Base-by-base conservation (phyloP, 306 rosid species). In the Herpetospermum pedunculosum region DNA sequence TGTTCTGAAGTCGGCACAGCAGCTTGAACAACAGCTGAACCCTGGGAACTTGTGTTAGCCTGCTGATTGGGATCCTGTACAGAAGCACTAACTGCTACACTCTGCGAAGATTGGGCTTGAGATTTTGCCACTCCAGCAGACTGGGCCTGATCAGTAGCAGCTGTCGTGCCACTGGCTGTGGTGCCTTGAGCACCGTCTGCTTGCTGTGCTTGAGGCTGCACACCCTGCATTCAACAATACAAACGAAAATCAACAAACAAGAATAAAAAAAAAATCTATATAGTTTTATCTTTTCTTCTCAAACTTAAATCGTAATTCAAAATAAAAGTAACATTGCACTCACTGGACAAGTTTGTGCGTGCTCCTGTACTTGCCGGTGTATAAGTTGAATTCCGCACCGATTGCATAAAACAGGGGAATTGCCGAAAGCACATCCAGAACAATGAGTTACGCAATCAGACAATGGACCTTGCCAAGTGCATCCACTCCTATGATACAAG, bases 321-420 rank as follows among this genome's bases (percentile, higher is more conserved):
- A 76, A 29, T 72, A 15, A 70, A 58, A 26, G 47, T n/a, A 41
- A 28, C 23, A 13, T 25, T 38, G 53, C 40, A 83, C 99, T 65
- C 84, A 95, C 97, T 38, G 96, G 81, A 71, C 96, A 95, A 71
- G 50, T 88, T 82, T 87, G 97, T 26, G 96, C 99, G 35, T 95
- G 99, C 70, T 95, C 99, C 78, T 95, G 97, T 11, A 91, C 97
- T 83, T 89, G 99, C 63, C 96, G 85, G 74, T 95, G 99, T 83
- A 91, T 88, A 59, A 95, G 92, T 79, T 95, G 97, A 77, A 89
- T 74, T 48, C 89, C 96, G 35, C 99, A 95, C 78, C 96, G 87
- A 70, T 95, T 95, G 84, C 99, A 95, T 62, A 88, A 92, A 69
- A 95, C 97, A 25, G 96, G 96, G 58, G 96, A 95, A 79, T 83